These are phyloP conservation scores for Rutstroemia sp. DNA, from an alignment of 2,329 filamentous ascomycete species.

Conservation along the genomic window DNA sequence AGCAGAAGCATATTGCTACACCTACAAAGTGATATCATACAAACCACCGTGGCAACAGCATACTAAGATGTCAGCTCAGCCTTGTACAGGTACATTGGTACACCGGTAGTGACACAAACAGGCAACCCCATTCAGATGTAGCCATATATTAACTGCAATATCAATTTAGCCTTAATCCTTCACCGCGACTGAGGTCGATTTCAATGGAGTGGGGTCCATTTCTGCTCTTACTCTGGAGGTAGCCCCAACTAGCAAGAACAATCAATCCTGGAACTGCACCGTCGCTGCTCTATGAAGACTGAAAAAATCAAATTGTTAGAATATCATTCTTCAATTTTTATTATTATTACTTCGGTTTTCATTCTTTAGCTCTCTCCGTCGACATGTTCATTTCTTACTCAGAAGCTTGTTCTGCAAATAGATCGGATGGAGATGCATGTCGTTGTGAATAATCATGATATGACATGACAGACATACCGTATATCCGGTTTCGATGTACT, in stretches of 20 bases:
- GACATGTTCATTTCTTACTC: neutral
- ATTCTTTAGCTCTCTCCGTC: neutral
- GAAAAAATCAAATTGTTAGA: constrained; percentile 4
- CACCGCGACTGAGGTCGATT: neutral
- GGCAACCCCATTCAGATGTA: constrained; percentile 36
- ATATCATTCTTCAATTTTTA: constrained; percentile 7
- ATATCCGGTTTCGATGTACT: constrained; percentile 31
- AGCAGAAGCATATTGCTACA: constrained; percentile 37
- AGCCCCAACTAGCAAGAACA: constrained; percentile 27
- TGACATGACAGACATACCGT: constrained; percentile 12
- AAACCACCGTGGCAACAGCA: constrained; percentile 35
- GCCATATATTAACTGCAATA: constrained; percentile 39
- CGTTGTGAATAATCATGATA: neutral
- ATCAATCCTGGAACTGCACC: constrained; percentile 22
- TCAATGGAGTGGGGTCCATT: neutral
- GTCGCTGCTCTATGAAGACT: constrained; percentile 15
- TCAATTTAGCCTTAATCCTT: neutral
- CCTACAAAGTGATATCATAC: constrained; percentile 36
- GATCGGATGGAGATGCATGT: constrained; percentile 1
- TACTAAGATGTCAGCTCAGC: constrained; percentile 32
- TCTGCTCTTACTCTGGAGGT: constrained; percentile 31
- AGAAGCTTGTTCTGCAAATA: neutral
- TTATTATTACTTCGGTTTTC: neutral
- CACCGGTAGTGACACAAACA: constrained; percentile 34
- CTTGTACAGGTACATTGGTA: constrained; percentile 32